Base-by-base conservation (phyloP, 345 rosid genomes). In the Pistacia integerrima region DNA sequence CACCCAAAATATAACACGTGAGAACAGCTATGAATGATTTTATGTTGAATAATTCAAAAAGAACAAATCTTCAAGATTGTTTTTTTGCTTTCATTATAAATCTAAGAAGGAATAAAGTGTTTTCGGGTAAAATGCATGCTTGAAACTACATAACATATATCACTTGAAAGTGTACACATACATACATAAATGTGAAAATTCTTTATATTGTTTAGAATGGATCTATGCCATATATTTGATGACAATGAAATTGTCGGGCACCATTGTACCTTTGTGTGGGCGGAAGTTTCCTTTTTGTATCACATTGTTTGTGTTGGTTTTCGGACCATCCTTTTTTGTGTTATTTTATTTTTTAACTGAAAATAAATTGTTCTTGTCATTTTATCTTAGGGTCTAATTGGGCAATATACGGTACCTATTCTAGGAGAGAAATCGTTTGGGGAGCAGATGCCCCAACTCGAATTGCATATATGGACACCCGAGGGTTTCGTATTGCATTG, bases 391-490 rank as follows among this genome's bases (percentile, higher is more conserved):
- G 99, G 99, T 61, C 89, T 96, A 64, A 92, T 96, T 33, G 97
- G 97, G 80, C 99, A 96, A 79, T 96, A 96, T 83, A 97, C 99
- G 36, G 97, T 93, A 17, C 99, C 99, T 22, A 89, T 96, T 77
- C 84, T 91, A 25, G 99, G 93, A 85, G 99, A 96, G 35, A 91
- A 96, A 78, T 92, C 99, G 98, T 96, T 64, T 96, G 99, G 98
- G 99, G 99, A 80, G 93, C 99, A 0, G 98, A 96, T 85, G 99
- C 99, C 55, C 98, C 94, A 17, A 93, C 98, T 2, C 88, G 97
- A 85, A 91, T 93, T 58, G 98, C 99, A 60, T 96, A 96, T 81
- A 93, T 96, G 99, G 99, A 96, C 78, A 96, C 99, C 18, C 99
- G n/a, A n/a, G 92, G 91, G 98, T 93, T 41, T 58, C 35, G 73